Evolutionary conservation across 495 filamentous ascomycete genomes (phyloP).

Genomic region (Penicillium chermesinum): DNA sequence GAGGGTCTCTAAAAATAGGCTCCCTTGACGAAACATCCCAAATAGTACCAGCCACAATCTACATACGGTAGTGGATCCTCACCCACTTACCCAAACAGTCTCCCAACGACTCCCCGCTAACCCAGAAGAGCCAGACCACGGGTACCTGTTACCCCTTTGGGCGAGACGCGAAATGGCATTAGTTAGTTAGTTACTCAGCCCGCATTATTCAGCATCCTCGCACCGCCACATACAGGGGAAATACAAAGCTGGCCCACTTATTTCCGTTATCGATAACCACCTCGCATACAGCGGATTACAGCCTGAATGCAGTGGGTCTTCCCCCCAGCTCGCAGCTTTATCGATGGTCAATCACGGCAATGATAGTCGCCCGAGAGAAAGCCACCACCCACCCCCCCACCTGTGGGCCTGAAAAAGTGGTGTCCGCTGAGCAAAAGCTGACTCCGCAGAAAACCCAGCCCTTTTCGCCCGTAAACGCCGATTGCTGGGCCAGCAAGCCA

Average conservation of each 20-base stretch:
- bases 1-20: too few relatives aligned
- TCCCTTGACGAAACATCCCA: too few relatives aligned
- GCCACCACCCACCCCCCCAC: conserved; percentile 3
- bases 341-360: neutral
- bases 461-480: neutral
- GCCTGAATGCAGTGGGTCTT: neutral
- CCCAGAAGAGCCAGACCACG: neutral
- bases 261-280: conserved; percentile 7
- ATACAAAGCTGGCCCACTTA: neutral
- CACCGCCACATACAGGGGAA: conserved; percentile 4
- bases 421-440: neutral
- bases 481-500: neutral
- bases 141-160: too few relatives aligned
- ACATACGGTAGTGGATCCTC: too few relatives aligned
- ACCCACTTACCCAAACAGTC: too few relatives aligned
- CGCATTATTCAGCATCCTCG: neutral
- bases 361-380: conserved; percentile 1
- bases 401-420: neutral
- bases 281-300: neutral
- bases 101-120: too few relatives aligned
- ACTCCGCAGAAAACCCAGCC: neutral
- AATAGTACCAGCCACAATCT: too few relatives aligned
- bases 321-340: neutral
- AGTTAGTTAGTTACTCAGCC: neutral
- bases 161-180: too few relatives aligned